These are phyloP conservation scores for Cryptococcus sp. DNA, from an alignment of 1,284 basidiomycete genomes.

Conservation along the genomic window DNA sequence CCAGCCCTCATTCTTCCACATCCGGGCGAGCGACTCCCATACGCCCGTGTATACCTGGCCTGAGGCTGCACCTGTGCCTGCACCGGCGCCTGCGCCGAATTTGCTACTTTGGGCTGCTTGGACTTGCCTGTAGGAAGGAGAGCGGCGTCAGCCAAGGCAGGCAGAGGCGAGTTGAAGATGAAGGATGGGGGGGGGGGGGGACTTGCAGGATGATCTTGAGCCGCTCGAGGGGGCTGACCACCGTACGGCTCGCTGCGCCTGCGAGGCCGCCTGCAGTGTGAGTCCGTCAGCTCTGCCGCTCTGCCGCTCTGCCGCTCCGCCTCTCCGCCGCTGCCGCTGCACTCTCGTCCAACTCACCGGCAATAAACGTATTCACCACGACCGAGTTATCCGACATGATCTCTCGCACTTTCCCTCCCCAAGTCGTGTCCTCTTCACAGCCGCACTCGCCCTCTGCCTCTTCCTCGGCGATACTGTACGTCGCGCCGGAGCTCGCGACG, in stretches of 20 bases:
- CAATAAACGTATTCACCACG: slow-evolving; percentile 47
- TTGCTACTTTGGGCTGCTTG: slow-evolving; percentile 50
- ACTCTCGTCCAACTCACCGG: slow-evolving; percentile 17
- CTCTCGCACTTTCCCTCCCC: slow-evolving; percentile 17
- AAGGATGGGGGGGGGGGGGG: not conserved
- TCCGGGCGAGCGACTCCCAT: slow-evolving; percentile 70
- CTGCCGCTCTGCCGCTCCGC: no score
- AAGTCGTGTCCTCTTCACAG: not conserved
- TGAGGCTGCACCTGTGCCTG: slow-evolving; percentile 12
- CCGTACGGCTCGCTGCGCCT: slow-evolving; percentile 68
- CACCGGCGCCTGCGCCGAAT: no score
- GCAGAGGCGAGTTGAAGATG: not conserved
- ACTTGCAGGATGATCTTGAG: slow-evolving; percentile 92
- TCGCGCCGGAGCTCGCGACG: slow-evolving; percentile 10
- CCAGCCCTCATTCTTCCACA: slow-evolving; percentile 92
- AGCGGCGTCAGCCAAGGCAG: not conserved
- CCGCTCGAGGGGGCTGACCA: slow-evolving; percentile 85
- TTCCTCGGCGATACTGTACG: slow-evolving; percentile 15
- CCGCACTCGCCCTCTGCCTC: slow-evolving; percentile 12
- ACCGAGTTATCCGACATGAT: slow-evolving; percentile 39
- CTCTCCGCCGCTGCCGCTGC: not conserved
- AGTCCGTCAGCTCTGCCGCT: slow-evolving; percentile 2
- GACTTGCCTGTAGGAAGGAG: slow-evolving; percentile 61
- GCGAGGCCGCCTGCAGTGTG: slow-evolving; percentile 41
- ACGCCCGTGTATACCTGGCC: slow-evolving; percentile 75